Conservation (phyloP, 108 stramenopile genomes). For the Skeletonema marinoi region DNA sequence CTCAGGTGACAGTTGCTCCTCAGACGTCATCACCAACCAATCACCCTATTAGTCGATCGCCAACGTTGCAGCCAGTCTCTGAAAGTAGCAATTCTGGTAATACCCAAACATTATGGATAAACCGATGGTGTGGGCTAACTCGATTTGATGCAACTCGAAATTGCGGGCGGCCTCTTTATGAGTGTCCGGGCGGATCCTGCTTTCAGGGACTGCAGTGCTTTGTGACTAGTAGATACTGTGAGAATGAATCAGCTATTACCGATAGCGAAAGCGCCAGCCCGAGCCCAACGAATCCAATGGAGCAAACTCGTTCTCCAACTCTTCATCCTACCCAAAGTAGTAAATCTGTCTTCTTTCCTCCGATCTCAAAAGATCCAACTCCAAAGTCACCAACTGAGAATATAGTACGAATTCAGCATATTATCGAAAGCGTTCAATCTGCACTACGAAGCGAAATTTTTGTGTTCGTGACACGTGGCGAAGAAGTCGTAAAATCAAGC, state of each 20-base stretch:
- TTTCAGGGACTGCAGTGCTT: not conserved
- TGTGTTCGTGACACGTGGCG: conserved; percentile 13
- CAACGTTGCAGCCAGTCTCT: not conserved
- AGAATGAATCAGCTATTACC: not conserved
- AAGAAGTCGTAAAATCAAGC: conserved; percentile 4
- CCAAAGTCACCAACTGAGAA: conserved; percentile 8
- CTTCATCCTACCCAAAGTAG: not conserved
- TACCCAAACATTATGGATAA: not conserved
- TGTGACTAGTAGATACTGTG: not conserved
- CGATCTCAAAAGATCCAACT: not conserved
- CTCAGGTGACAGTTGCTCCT: not conserved
- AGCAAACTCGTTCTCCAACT: not conserved
- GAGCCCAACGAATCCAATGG: not conserved
- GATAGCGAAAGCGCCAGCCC: not conserved
- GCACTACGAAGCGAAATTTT: conserved; percentile 15
- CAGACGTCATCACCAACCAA: not conserved
- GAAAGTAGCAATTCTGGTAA: not conserved
- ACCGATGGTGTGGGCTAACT: not conserved
- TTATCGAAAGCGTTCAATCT: not conserved
- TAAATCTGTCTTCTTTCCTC: not conserved
- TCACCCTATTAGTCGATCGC: not conserved
- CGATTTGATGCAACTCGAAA: not conserved
- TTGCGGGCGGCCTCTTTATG: not conserved
- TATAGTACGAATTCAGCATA: not conserved
- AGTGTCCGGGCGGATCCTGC: not conserved